Evolutionary conservation across 495 filamentous ascomycete species (phyloP), one percentile per base, ranked within the genome.

Genomic region (Penicillium flavigenum): DNA sequence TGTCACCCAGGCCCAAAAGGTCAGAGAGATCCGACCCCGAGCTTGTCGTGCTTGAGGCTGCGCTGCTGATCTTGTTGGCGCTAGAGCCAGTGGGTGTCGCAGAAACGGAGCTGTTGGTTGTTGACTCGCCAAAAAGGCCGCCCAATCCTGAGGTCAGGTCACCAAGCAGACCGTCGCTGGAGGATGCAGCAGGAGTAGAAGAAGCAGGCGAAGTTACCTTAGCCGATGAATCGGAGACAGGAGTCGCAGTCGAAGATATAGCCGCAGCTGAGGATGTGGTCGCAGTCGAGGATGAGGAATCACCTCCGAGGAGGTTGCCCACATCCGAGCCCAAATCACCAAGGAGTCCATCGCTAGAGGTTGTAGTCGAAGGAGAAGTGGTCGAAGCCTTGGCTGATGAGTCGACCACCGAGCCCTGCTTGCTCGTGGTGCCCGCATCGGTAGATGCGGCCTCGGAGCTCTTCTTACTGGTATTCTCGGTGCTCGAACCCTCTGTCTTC

Each of bases 371-470:
- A 26, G 46, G 10, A 17, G 62, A 19, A 7, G 50, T 19, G 14
- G 51, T 32, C 12, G 42, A 27, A 10, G 31, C 42, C 52, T 56
- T 50, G 26, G 49, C 36, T 5, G 29, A 24, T 36, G 34, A 34
- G 14, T 41, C 47, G 46, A 42, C 41, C 14, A 31, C 31, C 17
- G 41, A 14, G 14, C 49, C 43, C 32, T 55, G 39, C 22, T 53
- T 36, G 47, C 48, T 61, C 17, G 54, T 54, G 17, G 17, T 46
- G 47, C 56, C 45, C 27, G 53, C 55, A 43, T 36, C 47, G 24
- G 67, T 56, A 14, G 62, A 59, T 38, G 54, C 51, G 29, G 48
- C 46, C 47, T 59, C 53, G n/a, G 53, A 36, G 32, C 11, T 47
- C 42, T 46, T 39, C 1, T 46, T 20, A 16, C 26, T 24, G 20